Evolutionary conservation across 2,329 filamentous ascomycete species (phyloP).

Genomic region (Arachnopeziza araneosa): DNA sequence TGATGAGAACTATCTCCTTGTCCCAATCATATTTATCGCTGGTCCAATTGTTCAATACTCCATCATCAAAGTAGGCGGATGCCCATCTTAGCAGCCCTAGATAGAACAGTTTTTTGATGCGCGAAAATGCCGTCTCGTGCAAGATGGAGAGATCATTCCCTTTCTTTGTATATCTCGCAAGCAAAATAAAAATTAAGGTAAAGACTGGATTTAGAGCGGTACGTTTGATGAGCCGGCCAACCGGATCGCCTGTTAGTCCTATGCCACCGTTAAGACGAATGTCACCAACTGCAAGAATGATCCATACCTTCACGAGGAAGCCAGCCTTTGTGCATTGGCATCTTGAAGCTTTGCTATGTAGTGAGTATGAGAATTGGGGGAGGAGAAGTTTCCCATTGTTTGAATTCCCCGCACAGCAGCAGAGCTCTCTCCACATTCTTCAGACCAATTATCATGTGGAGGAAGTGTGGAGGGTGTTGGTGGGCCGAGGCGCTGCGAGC

Average conservation of each 20-base stretch:
- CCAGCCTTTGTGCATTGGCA: slow-evolving; percentile 46
- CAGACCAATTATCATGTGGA: background rate
- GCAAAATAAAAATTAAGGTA: slow-evolving; percentile 57
- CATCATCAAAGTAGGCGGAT: slow-evolving; percentile 46
- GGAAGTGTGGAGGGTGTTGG: background rate
- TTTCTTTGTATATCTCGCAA: slow-evolving; percentile 57
- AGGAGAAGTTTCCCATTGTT: background rate
- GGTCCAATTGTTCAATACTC: slow-evolving; percentile 45
- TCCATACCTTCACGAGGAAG: slow-evolving; percentile 46
- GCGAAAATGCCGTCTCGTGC: slow-evolving; percentile 45
- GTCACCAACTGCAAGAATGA: background rate
- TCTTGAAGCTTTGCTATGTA: slow-evolving; percentile 16
- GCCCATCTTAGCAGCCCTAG: slow-evolving; percentile 45
- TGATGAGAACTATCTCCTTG: slow-evolving; percentile 66
- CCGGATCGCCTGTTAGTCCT: slow-evolving; percentile 53
- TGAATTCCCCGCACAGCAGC: background rate
- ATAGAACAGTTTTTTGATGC: slow-evolving; percentile 48
- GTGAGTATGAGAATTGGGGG: background rate
- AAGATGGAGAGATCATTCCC: slow-evolving; percentile 50
- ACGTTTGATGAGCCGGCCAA: slow-evolving; percentile 50
- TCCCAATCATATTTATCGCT: slow-evolving; percentile 57
- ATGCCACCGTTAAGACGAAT: background rate
- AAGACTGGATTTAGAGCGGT: slow-evolving; percentile 61
- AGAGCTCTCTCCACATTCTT: background rate
- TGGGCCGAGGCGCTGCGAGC: background rate